Base-by-base conservation (phyloP, 2,329 filamentous ascomycete species). In the Aureobasidium sp. region DNA sequence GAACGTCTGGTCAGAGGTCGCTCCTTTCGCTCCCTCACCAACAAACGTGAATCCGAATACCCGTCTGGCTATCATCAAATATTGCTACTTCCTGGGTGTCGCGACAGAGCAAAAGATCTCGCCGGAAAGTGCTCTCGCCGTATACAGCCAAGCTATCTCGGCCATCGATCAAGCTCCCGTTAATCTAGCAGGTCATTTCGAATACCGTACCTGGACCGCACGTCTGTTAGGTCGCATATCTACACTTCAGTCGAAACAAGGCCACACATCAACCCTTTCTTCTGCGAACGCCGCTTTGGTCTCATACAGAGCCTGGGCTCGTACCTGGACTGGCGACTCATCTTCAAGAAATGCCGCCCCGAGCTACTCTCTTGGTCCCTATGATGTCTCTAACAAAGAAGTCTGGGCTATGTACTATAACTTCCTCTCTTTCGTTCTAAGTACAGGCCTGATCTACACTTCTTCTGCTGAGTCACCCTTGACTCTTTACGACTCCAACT, bases 371-470 rank as follows among this genome's bases (percentile, higher is more conserved):
- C 89, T 8, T 82, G 83, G 65, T 87, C 87, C 43, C 13, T 58
- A 47, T 27, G 75, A 77, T 60, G 63, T 75, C 45, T 73, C 75
- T 13, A 71, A 91, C 69, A 85, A 92, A 68, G 82, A 88, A 47
- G 89, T 97, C 51, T 98, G 95, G 95, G 90, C 88, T 72, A 89
- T 93, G 68, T 98, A 98, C 77, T 97, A 97, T 75, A 81, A 88
- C 51, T 88, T 92, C 1, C 81, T 98, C 23, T 97, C 94, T 2
- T 84, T 84, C n/a, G 88, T 97, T 42, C 78, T 98, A 9, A 90
- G 91, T 71, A 81, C 88, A 63, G 87, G 89, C 66, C 74, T 93
- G 27, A 82, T 89, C 0, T 93, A 89, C 59, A 71, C 70, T 25
- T 58, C 70, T 13, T 67, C 71, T 9, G 51, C 67, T 11, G 51